Evolutionary conservation across 2,329 filamentous ascomycete species (phyloP).

Genomic region (Alternaria conjuncta): DNA sequence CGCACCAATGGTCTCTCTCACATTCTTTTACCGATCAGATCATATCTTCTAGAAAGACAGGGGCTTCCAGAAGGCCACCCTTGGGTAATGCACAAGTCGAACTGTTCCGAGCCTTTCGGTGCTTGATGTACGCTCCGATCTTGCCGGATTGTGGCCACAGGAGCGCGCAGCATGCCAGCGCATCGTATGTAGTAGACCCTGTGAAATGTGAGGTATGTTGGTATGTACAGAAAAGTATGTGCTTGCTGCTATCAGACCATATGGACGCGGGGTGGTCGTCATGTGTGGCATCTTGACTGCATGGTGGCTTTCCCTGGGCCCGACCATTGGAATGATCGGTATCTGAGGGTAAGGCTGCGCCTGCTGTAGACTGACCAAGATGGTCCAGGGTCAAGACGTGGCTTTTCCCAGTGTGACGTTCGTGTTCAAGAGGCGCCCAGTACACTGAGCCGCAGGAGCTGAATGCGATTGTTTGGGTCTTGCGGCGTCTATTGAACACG

Average conservation of each 20-base stretch:
- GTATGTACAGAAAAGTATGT: background rate
- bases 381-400: background rate
- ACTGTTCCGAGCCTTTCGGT: background rate
- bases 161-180: slow-evolving; percentile 3
- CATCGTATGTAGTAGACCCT: background rate
- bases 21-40: background rate
- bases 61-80: background rate
- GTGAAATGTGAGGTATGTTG: background rate
- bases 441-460: background rate
- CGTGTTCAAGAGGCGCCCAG: background rate
- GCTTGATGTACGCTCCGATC: background rate
- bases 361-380: background rate
- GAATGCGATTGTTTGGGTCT: background rate
- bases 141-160: background rate
- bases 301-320: background rate
- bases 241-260: background rate
- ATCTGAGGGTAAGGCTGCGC: background rate
- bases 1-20: background rate
- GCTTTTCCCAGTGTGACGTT: background rate
- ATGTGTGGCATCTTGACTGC: background rate
- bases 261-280: background rate
- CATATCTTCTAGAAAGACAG: background rate
- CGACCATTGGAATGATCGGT: background rate
- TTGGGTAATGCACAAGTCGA: background rate
- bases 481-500: background rate